Conservation (phyloP, 73 alveolate genomes). For the Paraurostyla sp. region DNA sequence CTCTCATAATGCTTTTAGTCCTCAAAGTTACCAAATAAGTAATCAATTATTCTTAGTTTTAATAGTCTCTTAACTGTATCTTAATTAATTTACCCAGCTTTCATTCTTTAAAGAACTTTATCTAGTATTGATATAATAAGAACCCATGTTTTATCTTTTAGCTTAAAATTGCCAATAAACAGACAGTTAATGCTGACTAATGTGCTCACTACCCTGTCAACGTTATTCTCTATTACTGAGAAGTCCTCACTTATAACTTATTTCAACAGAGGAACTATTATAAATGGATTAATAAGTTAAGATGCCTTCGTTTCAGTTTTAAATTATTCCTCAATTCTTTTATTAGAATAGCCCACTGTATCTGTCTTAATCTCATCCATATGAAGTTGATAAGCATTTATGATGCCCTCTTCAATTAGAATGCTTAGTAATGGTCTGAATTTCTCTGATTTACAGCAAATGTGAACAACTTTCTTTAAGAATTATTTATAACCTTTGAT, state of each 20-base stretch:
- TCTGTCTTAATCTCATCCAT: constrained; percentile 44
- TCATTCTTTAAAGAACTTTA: background rate
- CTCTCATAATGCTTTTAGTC: background rate
- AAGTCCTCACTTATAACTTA: background rate
- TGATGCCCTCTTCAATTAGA: constrained; percentile 48
- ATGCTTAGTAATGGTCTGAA: constrained; percentile 54
- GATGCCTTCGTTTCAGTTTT: constrained; percentile 68
- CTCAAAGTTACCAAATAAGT: constrained; percentile 18
- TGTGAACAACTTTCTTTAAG: constrained; percentile 24
- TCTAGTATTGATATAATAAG: constrained; percentile 47
- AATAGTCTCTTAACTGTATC: background rate
- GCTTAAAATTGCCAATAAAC: constrained; percentile 38
- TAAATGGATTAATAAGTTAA: constrained; percentile 53
- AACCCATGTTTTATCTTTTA: constrained; percentile 43
- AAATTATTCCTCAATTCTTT: constrained; percentile 50
- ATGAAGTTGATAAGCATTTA: constrained; percentile 40
- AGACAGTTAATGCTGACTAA: constrained; percentile 16
- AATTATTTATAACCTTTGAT: constrained; percentile 40
- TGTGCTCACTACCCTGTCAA: constrained; percentile 30
- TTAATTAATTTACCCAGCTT: background rate
- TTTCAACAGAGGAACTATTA: constrained; percentile 17
- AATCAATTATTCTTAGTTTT: background rate
- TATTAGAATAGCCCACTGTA: background rate
- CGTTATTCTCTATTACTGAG: background rate
- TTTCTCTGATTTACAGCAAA: background rate